These are phyloP conservation scores for Xerocomellus chrysenteron DNA, from an alignment of 768 basidiomycete species.

Conservation along the genomic window DNA sequence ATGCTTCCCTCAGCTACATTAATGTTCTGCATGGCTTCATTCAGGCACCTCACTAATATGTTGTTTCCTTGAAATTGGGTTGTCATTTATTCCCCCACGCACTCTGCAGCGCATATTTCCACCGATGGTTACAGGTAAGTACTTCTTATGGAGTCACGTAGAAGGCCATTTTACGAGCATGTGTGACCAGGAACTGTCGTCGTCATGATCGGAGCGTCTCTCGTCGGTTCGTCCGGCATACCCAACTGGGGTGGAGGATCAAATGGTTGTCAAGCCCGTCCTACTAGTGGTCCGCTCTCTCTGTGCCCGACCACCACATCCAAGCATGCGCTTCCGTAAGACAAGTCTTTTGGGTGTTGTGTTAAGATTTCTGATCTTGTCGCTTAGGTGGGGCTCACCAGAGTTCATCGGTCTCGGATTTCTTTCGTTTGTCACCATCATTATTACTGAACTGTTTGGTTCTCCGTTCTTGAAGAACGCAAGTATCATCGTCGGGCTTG, in stretches of 20 bases:
- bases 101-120: slow-evolving; percentile 70
- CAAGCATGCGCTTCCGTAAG: slow-evolving; percentile 64
- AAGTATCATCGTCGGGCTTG: slow-evolving; percentile 72
- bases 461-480: slow-evolving; percentile 83
- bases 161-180: not conserved
- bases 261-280: slow-evolving; percentile 64
- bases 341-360: not conserved
- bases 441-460: slow-evolving; percentile 80
- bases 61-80: slow-evolving; percentile 74
- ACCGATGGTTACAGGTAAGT: slow-evolving; percentile 70
- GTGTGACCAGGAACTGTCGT: slow-evolving; percentile 62
- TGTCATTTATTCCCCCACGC: slow-evolving; percentile 71
- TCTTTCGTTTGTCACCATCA: slow-evolving; percentile 73
- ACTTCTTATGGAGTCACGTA: not conserved
- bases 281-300: slow-evolving; percentile 61
- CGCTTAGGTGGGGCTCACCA: slow-evolving; percentile 71
- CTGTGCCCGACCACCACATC: slow-evolving; percentile 73
- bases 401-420: slow-evolving; percentile 88
- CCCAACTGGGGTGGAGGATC: slow-evolving; percentile 85
- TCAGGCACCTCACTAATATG: slow-evolving; percentile 75
- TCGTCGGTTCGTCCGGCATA: slow-evolving; percentile 73
- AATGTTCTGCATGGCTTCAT: not conserved
- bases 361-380: not conserved
- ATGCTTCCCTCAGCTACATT: not conserved
- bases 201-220: slow-evolving; percentile 74